These are phyloP conservation scores for Pyrenophora teres DNA, from an alignment of 2,329 filamentous ascomycete species.

Conservation along the genomic window DNA sequence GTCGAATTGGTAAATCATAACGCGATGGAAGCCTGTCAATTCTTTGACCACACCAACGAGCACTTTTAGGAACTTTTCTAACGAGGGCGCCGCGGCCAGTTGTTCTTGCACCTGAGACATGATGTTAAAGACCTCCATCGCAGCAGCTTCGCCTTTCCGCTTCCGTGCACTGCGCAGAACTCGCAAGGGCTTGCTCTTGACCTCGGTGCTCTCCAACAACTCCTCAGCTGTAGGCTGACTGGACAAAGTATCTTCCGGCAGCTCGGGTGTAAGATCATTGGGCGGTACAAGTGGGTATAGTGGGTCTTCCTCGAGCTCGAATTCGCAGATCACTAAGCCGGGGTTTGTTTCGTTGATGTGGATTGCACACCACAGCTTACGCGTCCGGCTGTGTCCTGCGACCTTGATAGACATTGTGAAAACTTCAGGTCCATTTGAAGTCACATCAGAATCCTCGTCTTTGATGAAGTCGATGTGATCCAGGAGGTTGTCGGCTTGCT, in stretches of 20 bases:
- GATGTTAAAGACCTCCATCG: conserved; percentile 90
- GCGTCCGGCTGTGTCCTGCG: conserved; percentile 56
- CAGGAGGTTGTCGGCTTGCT: conserved; percentile 80
- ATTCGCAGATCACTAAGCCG: conserved; percentile 77
- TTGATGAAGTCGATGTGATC: conserved; percentile 88
- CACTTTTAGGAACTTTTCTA: conserved; percentile 78
- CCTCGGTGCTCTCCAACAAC: conserved; percentile 74
- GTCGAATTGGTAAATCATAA: conserved; percentile 94
- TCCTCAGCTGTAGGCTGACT: conserved; percentile 76
- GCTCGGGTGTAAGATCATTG: conserved; percentile 62
- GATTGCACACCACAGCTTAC: conserved; percentile 86
- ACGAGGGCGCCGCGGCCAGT: conserved; percentile 69
- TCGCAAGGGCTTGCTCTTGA: conserved; percentile 75
- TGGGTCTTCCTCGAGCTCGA: conserved; percentile 80
- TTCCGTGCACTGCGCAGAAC: conserved; percentile 76
- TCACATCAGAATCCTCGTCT: conserved; percentile 78
- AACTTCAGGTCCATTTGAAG: conserved; percentile 79
- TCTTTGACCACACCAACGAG: conserved; percentile 87
- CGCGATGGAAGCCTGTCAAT: conserved; percentile 85
- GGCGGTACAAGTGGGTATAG: conserved; percentile 68
- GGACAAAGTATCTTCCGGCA: conserved; percentile 74
- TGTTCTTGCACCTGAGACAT: conserved; percentile 92
- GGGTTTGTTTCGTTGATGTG: conserved; percentile 72
- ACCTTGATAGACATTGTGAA: conserved; percentile 76
- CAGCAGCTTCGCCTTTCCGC: conserved; percentile 75